phyloP scores from a whole-genome alignment of 306 rosid genomes.

The Quercus bicolor region DNA sequence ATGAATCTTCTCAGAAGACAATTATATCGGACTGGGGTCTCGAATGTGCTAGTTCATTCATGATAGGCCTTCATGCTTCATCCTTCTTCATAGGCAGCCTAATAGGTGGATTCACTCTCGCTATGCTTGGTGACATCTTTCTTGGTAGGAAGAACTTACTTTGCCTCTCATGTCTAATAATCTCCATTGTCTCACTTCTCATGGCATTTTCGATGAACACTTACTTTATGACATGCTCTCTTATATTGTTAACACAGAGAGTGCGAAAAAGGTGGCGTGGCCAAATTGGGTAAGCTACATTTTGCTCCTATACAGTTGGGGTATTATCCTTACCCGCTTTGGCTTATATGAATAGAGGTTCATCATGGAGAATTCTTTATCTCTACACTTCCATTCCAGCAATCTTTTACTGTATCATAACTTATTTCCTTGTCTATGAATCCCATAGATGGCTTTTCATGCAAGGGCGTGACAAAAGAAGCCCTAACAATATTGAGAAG shows the following conservation, averaged over 20 bases:
- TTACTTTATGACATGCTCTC: not conserved
- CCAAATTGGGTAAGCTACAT: too few species aligned
- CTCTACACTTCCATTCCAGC: conserved; percentile 28
- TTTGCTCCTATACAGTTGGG: too few species aligned
- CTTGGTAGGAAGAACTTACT: conserved; percentile 41
- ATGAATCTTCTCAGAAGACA: too few species aligned
- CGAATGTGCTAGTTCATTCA: too few species aligned
- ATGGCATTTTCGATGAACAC: conserved; percentile 10
- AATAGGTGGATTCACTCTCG: conserved; percentile 23
- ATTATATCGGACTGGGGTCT: too few species aligned
- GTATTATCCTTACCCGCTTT: not conserved
- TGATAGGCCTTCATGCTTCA: too few species aligned
- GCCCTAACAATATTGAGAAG: not conserved
- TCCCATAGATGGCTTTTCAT: conserved; percentile 29
- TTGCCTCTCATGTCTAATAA: conserved; percentile 6
- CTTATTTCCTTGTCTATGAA: conserved; percentile 3
- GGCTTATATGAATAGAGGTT: conserved; percentile 23
- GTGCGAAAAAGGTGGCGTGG: too few species aligned
- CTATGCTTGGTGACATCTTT: conserved; percentile 34
- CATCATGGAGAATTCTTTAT: conserved; percentile 23
- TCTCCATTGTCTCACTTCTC: conserved; percentile 16
- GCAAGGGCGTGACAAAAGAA: not conserved
- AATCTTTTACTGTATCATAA: not conserved
- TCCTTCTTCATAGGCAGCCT: conserved; percentile 19
- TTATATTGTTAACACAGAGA: too few species aligned